Evolutionary conservation across 257 asterid species (phyloP).

Genomic region (Echium plantagineum): DNA sequence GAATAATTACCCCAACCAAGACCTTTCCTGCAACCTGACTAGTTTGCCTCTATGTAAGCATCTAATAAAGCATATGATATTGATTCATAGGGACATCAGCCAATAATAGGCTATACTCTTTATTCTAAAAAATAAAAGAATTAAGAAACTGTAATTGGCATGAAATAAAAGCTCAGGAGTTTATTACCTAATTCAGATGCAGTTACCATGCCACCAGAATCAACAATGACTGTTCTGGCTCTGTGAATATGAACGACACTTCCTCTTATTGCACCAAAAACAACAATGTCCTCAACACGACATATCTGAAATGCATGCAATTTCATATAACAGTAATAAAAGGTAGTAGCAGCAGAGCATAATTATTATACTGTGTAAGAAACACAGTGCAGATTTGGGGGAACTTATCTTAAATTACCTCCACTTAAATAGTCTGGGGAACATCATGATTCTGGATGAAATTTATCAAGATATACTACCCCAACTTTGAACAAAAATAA

Average conservation of each 20-base stretch:
- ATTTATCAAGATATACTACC: too few species aligned
- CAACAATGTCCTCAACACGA: conserved; percentile 89
- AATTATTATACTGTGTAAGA: too few species aligned
- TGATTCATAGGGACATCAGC: conserved; percentile 8
- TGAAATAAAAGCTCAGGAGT: not conserved
- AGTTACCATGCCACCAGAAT: conserved; percentile 62
- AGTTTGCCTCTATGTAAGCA: conserved; percentile 17
- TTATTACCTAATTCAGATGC: conserved; percentile 76
- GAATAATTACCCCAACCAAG: conserved; percentile 92
- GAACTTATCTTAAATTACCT: too few species aligned
- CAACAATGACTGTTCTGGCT: conserved; percentile 78
- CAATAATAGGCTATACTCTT: conserved; percentile 1
- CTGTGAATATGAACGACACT: conserved; percentile 91
- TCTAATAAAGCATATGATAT: conserved; percentile 1
- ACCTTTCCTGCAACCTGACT: conserved; percentile 81
- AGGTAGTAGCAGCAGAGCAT: too few species aligned
- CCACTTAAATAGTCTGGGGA: too few species aligned
- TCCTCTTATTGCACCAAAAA: conserved; percentile 71
- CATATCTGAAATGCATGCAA: conserved; percentile 46
- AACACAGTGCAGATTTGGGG: too few species aligned
- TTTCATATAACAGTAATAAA: not conserved
- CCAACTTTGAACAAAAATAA: too few species aligned
- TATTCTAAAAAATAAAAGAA: too few species aligned
- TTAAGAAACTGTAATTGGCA: too few species aligned
- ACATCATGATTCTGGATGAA: too few species aligned